phyloP scores from a whole-genome alignment of 306 rosid genomes.

The Quercus cerris region DNA sequence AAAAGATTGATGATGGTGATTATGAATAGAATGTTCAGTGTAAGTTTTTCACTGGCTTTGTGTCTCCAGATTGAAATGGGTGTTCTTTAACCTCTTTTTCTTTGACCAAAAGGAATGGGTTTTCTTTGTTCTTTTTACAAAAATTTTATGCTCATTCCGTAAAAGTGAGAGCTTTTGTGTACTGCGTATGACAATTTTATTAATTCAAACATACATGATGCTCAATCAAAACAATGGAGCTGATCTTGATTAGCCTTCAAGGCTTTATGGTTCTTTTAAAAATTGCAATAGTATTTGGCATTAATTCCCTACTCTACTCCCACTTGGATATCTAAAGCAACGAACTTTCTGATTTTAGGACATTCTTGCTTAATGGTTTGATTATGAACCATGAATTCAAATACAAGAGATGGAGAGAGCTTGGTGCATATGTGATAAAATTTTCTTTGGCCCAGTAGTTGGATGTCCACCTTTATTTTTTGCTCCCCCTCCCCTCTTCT shows the following conservation, averaged over 20 bases:
- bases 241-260: background rate
- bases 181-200: background rate
- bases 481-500: no score
- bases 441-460: no score
- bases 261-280: background rate
- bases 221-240: background rate
- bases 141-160: no score
- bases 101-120: background rate
- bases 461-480: no score
- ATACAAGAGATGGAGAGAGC: no score
- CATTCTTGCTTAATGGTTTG: background rate
- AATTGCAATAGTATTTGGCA: background rate
- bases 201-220: background rate
- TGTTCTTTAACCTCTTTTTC: background rate
- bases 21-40: constrained; percentile 17
- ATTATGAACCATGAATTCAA: no score
- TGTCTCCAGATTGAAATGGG: background rate
- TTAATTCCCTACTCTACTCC: background rate
- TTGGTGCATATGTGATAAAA: no score
- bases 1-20: constrained; percentile 45
- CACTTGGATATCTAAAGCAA: background rate
- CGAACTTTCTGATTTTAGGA: background rate
- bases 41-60: background rate
- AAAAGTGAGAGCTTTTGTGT: background rate
- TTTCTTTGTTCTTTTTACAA: background rate